phyloP scores from a whole-genome alignment of 2,329 filamentous ascomycete genomes.

The Eutypella sp. region DNA sequence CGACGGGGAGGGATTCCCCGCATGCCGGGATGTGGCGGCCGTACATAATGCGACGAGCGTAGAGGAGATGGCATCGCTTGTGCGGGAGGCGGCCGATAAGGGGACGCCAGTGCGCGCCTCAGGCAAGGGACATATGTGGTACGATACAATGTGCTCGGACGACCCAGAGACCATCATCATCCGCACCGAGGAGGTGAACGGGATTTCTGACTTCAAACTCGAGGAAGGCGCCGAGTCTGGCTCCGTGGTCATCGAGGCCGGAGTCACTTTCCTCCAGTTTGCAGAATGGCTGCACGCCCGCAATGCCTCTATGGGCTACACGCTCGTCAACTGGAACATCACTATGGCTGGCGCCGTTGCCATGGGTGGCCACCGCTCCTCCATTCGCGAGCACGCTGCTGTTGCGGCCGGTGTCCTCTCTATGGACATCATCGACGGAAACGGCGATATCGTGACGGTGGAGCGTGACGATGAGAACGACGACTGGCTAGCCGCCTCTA shows the following conservation, averaged over 20 bases:
- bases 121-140: constrained; percentile 45
- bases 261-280: constrained; percentile 48
- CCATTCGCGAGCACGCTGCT: constrained; percentile 43
- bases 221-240: constrained; percentile 31
- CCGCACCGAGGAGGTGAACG: constrained; percentile 39
- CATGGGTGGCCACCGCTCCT: constrained; percentile 47
- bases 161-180: constrained; percentile 41
- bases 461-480: constrained; percentile 38
- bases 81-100: constrained; percentile 34
- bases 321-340: constrained; percentile 51
- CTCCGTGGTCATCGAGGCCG: constrained; percentile 44
- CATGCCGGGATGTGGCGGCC: constrained; percentile 40
- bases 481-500: constrained; percentile 47
- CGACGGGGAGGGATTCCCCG: constrained; percentile 42
- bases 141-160: constrained; percentile 49
- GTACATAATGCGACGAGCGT: constrained; percentile 41
- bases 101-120: constrained; percentile 40
- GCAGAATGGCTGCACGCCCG: constrained; percentile 44
- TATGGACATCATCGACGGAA: constrained; percentile 45
- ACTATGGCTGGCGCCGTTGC: constrained; percentile 45
- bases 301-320: constrained; percentile 43
- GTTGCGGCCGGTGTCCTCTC: constrained; percentile 44
- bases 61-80: constrained; percentile 36
- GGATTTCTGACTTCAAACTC: constrained; percentile 40
- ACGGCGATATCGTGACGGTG: constrained; percentile 36